Percentiles rank a stretch among this genome's conserved stretches.
phyloP scores from a whole-genome alignment of 1,139 yeast species.

The Scheffersomyces quercinus region DNA sequence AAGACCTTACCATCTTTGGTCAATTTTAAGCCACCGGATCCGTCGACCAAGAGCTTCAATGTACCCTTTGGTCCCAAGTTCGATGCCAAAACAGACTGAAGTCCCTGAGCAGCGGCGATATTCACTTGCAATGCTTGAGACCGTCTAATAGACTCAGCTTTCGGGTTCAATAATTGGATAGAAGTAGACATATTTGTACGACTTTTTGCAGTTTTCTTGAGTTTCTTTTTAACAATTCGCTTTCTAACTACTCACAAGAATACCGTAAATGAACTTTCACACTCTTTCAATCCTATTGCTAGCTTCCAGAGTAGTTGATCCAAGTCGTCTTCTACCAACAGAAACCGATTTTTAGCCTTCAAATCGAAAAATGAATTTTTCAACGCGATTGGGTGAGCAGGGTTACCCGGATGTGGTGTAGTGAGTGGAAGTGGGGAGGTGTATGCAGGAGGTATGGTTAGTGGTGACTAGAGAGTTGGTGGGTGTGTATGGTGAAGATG shows the following conservation, averaged over 20 bases:
- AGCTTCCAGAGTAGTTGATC: no score
- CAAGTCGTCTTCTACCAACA: no score
- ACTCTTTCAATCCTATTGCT: no score
- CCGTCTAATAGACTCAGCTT: conserved; percentile 93
- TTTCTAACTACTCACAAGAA: no score
- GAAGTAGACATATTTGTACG: conserved; percentile 48
- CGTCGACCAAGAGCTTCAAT: conserved; percentile 92
- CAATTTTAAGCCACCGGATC: conserved; percentile 91
- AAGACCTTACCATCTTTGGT: conserved; percentile 97
- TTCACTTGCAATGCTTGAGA: conserved; percentile 94
- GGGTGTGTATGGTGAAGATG: no score
- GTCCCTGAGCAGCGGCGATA: conserved; percentile 94
- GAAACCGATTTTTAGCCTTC: no score
- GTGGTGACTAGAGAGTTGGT: no score
- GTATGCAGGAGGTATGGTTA: no score
- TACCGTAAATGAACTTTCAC: no score
- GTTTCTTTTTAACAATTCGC: no score
- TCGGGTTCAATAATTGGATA: conserved; percentile 90
- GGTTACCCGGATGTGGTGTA: neutral
- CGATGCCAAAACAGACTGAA: conserved; percentile 87
- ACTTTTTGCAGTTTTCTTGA: no score
- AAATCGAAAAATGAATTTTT: neutral
- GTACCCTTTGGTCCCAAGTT: conserved; percentile 98
- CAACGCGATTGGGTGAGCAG: neutral
- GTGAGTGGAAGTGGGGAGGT: neutral